These are phyloP conservation scores for Spizellomyces sp. DNA, from an alignment of 192 early-diverging fungal genomes.

Conservation along the genomic window DNA sequence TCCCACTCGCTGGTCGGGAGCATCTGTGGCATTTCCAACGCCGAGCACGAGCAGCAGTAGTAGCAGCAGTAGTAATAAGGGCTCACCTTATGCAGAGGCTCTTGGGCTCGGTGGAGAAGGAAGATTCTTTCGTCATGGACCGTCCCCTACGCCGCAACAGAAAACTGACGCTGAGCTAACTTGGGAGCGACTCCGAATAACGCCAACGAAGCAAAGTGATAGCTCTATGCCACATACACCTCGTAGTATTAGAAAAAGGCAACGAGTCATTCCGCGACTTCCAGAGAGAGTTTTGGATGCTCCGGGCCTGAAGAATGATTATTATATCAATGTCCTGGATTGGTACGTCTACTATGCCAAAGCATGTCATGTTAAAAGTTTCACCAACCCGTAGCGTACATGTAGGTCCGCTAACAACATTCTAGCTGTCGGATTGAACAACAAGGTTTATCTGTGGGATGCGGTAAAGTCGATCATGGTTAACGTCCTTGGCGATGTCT, in stretches of 20 bases:
- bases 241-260: not conserved
- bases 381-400: not conserved
- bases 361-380: no score
- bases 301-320: conserved; percentile 67
- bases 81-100: not conserved
- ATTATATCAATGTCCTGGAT: conserved; percentile 53
- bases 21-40: not conserved
- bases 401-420: conserved; percentile 39
- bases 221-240: not conserved
- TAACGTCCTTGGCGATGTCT: not conserved
- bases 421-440: conserved; percentile 51
- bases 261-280: conserved; percentile 3
- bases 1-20: no score
- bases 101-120: conserved; percentile 2
- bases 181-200: not conserved
- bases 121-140: not conserved
- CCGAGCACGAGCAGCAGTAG: not conserved
- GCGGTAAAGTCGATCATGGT: conserved; percentile 19
- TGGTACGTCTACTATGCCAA: conserved; percentile 42
- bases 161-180: not conserved
- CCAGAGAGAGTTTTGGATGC: conserved; percentile 89
- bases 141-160: not conserved
- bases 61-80: no score
- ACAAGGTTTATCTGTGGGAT: conserved; percentile 56
- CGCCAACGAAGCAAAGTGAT: not conserved